phyloP scores from a whole-genome alignment of 1,284 basidiomycete species.

The Schizopora paradoxa region DNA sequence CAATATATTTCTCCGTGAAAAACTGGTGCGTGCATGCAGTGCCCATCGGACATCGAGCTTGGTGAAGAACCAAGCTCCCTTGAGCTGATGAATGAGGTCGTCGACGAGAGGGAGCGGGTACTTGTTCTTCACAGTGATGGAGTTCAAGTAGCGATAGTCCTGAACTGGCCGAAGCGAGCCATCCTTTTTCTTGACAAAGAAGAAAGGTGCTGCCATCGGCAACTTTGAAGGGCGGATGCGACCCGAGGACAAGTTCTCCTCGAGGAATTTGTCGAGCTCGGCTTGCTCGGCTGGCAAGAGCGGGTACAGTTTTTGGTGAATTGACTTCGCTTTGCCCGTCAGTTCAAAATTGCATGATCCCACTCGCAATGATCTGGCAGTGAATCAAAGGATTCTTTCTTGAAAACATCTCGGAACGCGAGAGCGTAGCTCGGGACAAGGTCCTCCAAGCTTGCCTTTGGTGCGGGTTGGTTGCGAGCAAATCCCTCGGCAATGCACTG shows the following conservation, averaged over 20 bases:
- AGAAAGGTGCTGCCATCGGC: conserved; percentile 4
- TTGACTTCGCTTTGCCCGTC: not conserved
- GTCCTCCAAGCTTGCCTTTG: not conserved
- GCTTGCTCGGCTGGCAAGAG: not conserved
- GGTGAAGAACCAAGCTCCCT: conserved; percentile 29
- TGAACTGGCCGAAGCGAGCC: conserved; percentile 24
- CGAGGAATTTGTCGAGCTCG: conserved; percentile 13
- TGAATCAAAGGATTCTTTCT: not conserved
- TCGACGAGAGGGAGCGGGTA: conserved; percentile 33
- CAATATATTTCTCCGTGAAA: conserved; percentile 2
- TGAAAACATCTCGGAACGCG: not conserved
- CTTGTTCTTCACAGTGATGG: conserved; percentile 31
- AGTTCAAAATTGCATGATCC: conserved; percentile 4
- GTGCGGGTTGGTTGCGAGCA: not conserved
- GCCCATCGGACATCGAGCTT: conserved; percentile 32
- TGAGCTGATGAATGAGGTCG: conserved; percentile 30
- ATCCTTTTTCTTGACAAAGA: conserved; percentile 10
- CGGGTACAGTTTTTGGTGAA: not conserved
- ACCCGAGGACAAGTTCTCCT: conserved; percentile 20
- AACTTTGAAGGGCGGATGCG: conserved; percentile 9
- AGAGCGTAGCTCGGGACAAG: not conserved
- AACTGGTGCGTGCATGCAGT: not conserved
- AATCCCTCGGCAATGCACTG: too few relatives aligned
- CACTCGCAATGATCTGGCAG: not conserved
- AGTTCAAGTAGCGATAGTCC: conserved; percentile 36